Base-by-base conservation (phyloP, 2,329 filamentous ascomycete genomes). In the Sclerotinia spermophila region DNA sequence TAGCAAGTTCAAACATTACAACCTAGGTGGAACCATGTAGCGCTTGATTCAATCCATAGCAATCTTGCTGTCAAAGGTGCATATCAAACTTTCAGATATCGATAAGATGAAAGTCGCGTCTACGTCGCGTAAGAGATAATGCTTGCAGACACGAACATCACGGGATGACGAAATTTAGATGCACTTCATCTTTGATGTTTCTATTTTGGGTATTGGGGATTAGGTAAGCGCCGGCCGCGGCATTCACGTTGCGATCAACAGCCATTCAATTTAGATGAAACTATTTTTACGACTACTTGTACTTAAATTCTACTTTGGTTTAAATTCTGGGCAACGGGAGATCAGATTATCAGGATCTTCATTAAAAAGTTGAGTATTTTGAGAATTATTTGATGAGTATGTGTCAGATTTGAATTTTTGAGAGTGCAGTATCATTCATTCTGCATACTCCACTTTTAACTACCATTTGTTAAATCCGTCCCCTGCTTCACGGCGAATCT, bases 101-200 rank as follows among this genome's bases (percentile, higher is more conserved):
- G 13, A 51, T 27, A 38, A 51, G n/a, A 30, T 11, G 33, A 40
- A 53, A 65, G 62, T 65, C 45, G 62, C 62, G 62, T 65, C 35
- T 30, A 15, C n/a, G 62, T 53, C 62, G 62, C 62, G 62, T 65
- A 30, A 53, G 21, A 8, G 44, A 51, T 38, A 40, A 65, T 65
- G 62, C 62, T 65, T 53, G 62, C 35, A 65, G 62, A 65, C 62
- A 53, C 62, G 62, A 53, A 53, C n/a, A 65, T 65, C 62, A 65
- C 62, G 62, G 62, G 62, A 65, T 65, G 24, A 27, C 61, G 33
- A 38, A 21, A 38, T 51, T 40, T 38, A 13, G 15, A 40, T 42
- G 30, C 58, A 42, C 15, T 42, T 56, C 30, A 19, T 33, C 27
- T 33, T 53, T 53, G 48, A 6, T 30, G 35, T 44, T 44, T 53